phyloP scores from a whole-genome alignment of 257 asterid species.

The Rauvolfia tetraphylla region DNA sequence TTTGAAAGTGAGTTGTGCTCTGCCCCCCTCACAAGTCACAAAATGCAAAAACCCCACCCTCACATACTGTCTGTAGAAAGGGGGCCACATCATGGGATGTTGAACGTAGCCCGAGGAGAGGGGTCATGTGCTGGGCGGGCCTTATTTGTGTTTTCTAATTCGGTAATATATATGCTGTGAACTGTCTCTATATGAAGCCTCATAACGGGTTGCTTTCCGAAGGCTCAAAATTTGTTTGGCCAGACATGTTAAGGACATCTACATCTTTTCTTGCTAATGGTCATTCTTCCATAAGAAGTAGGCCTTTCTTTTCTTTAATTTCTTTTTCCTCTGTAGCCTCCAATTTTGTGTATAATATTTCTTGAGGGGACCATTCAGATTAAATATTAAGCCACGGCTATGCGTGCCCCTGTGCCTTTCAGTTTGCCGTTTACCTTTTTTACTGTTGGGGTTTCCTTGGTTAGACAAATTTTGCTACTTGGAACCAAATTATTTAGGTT shows the following conservation, averaged over 20 bases:
- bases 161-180: background rate
- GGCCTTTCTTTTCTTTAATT: background rate
- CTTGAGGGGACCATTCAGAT: background rate
- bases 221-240: constrained; percentile 2
- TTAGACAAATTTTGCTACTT: too few relatives aligned
- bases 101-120: background rate
- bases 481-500: too few relatives aligned
- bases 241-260: background rate
- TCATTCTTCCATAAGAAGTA: background rate
- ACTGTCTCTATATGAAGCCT: background rate
- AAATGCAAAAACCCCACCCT: constrained; percentile 32
- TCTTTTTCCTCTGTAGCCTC: background rate
- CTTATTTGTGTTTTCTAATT: background rate
- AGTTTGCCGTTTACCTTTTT: too few relatives aligned
- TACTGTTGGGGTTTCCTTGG: too few relatives aligned
- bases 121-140: too few relatives aligned
- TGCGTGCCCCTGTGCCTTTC: background rate
- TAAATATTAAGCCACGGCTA: background rate
- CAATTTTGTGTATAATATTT: background rate
- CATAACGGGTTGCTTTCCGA: background rate
- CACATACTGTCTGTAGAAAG: constrained; percentile 19
- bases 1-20: constrained; percentile 20
- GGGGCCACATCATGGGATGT: constrained; percentile 24
- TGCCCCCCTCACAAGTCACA: constrained; percentile 22
- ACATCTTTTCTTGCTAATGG: background rate